These are phyloP conservation scores for Acer saccharum DNA, from an alignment of 345 rosid species.

Conservation along the genomic window DNA sequence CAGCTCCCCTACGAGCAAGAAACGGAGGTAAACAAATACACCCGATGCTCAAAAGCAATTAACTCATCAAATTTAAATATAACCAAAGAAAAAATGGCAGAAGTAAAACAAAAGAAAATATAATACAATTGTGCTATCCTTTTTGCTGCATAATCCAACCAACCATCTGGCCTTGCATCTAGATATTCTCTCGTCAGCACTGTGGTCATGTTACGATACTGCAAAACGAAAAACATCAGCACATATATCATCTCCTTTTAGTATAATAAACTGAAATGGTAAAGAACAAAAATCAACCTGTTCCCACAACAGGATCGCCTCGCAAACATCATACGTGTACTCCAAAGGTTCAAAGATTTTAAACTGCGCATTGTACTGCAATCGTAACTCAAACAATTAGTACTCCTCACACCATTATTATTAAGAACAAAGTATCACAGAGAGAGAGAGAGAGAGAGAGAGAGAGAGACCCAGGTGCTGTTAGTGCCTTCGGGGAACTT, in stretches of 20 bases:
- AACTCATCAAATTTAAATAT: background rate
- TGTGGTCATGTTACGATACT: slow-evolving; percentile 98
- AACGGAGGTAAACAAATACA: slow-evolving; percentile 12
- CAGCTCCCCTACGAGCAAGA: slow-evolving; percentile 64
- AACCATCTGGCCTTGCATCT: slow-evolving; percentile 89
- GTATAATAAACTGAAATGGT: background rate
- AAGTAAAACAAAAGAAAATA: slow-evolving; percentile 9
- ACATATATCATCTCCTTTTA: slow-evolving; percentile 19
- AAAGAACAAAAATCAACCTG: slow-evolving; percentile 59
- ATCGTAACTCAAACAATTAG: slow-evolving; percentile 22
- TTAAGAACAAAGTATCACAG: background rate
- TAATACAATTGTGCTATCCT: slow-evolving; percentile 91
- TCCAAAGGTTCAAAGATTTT: slow-evolving; percentile 87
- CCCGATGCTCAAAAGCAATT: background rate
- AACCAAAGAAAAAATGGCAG: background rate
- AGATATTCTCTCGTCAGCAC: slow-evolving; percentile 93
- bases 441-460: slow-evolving; percentile 14
- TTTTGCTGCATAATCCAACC: slow-evolving; percentile 93
- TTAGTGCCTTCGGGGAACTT: slow-evolving; percentile 94
- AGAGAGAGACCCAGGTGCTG: slow-evolving; percentile 80
- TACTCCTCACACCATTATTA: background rate
- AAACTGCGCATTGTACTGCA: slow-evolving; percentile 87
- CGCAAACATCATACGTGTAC: slow-evolving; percentile 85
- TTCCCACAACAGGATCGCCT: slow-evolving; percentile 90
- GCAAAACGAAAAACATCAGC: slow-evolving; percentile 39